phyloP scores from a whole-genome alignment of 176 grass and related monocot genomes.

The Hsuehochloa calcarea region DNA sequence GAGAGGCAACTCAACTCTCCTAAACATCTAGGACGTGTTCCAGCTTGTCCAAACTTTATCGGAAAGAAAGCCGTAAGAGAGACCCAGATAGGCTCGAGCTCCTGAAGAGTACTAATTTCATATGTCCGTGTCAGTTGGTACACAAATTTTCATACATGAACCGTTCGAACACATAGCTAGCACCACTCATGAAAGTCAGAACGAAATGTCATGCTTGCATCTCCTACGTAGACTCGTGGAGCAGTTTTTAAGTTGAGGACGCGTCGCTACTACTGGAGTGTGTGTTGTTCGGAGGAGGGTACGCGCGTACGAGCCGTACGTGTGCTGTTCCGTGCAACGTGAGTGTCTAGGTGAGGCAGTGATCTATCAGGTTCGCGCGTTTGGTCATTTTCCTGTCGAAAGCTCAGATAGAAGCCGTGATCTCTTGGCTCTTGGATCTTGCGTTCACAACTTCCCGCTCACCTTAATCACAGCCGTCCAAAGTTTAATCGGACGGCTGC shows the following conservation, averaged over 20 bases:
- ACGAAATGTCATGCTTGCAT: neutral
- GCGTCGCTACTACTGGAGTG: neutral
- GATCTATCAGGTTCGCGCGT: neutral
- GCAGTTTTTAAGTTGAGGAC: neutral
- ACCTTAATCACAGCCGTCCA: neutral
- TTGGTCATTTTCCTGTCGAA: conserved; percentile 1
- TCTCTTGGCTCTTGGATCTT: neutral
- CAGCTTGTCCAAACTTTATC: neutral
- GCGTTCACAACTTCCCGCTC: neutral
- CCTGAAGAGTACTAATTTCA: neutral
- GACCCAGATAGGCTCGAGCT: neutral
- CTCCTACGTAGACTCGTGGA: neutral
- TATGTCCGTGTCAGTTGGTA: neutral
- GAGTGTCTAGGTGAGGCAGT: neutral
- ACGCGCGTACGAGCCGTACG: neutral
- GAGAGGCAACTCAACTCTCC: no score
- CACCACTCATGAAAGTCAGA: neutral
- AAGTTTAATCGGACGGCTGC: neutral
- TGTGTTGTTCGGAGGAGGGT: neutral
- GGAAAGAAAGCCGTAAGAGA: no score
- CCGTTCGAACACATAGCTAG: neutral
- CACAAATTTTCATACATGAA: neutral
- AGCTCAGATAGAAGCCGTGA: neutral
- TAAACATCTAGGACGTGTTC: no score
- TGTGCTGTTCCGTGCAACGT: conserved; percentile 13